phyloP scores from a whole-genome alignment of 306 rosid genomes.

The Gastrolobium villosum region DNA sequence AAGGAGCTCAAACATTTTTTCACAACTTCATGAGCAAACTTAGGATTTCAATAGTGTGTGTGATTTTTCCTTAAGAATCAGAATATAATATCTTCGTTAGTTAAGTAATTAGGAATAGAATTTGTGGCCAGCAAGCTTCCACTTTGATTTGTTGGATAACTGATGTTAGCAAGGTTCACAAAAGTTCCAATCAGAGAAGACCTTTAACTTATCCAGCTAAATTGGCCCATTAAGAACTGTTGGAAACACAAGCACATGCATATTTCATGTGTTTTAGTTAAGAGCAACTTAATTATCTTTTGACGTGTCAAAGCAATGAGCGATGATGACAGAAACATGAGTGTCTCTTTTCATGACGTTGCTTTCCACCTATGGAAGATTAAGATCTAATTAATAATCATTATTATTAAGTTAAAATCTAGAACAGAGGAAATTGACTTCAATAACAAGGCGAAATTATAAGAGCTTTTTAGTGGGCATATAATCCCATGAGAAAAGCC shows the following conservation, averaged over 20 bases:
- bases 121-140: constrained; percentile 55
- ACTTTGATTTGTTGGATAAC: constrained; percentile 62
- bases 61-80: constrained; percentile 25
- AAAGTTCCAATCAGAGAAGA: constrained; percentile 63
- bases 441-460: constrained; percentile 48
- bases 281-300: constrained; percentile 66
- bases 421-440: constrained; percentile 48
- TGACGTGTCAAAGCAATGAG: constrained; percentile 61
- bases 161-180: constrained; percentile 48
- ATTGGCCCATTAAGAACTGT: constrained; percentile 67
- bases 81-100: constrained; percentile 10
- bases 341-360: constrained; percentile 67
- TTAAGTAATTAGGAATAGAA: constrained; percentile 47
- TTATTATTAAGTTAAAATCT: constrained; percentile 46
- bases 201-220: constrained; percentile 61
- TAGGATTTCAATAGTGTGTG: background rate
- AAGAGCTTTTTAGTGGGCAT: constrained; percentile 44
- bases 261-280: constrained; percentile 63
- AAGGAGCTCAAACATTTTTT: background rate
- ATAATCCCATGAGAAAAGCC: constrained; percentile 34
- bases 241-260: constrained; percentile 91
- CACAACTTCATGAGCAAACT: background rate
- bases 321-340: constrained; percentile 68
- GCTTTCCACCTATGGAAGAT: constrained; percentile 68
- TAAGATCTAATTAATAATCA: constrained; percentile 61